Evolutionary conservation across 768 basidiomycete species (phyloP), one percentile per base, ranked within the genome.

Genomic region (Austroboletus eburneus): DNA sequence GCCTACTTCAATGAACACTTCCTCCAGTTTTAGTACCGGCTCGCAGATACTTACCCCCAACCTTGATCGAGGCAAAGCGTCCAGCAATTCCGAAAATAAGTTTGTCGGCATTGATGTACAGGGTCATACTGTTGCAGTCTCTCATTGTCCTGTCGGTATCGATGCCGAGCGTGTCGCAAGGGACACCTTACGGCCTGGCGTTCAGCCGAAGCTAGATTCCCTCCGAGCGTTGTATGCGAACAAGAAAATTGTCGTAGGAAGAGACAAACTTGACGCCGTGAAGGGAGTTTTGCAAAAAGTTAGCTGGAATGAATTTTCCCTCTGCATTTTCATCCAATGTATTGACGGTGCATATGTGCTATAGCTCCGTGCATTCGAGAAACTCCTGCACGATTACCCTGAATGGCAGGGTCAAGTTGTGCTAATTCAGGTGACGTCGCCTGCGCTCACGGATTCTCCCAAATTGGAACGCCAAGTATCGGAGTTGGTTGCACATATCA

Each of bases 261-360:
- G 95, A 8, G 95, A 99, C 68, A 99, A 99, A 72, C 77, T 98
- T 34, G 95, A 98, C 59, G 90, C 93, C n/a, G 93, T 96, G 58
- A 97, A 97, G 71, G 95, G 95, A 36, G 90, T 99, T 20, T 70
- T 97, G 53, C 94, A 98, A 71, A 99, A 99, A 80, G 87, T 83
- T 33, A 13, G 59, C 54, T 8, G 24, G 27, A 12, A 6, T 40
- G 29, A 7, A n/a, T 35, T 17, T n/a, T n/a, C 16, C 6, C 16
- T 5, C n/a, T n/a, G n/a, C n/a, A n/a, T n/a, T 39, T 27, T 33
- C 22, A 23, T 40, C 5, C 16, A 32, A 24, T 12, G 5, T 44
- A 5, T 39, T 58, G 27, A 54, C 23, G 13, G 16, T 6, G 8
- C n/a, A 2, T 9, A 3, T n/a, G 2, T 12, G 30, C 23, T 25